Percentiles rank a stretch among this genome's conserved stretches.
These are phyloP conservation scores for Geum urbanum DNA, from an alignment of 306 rosid genomes.

Conservation along the genomic window DNA sequence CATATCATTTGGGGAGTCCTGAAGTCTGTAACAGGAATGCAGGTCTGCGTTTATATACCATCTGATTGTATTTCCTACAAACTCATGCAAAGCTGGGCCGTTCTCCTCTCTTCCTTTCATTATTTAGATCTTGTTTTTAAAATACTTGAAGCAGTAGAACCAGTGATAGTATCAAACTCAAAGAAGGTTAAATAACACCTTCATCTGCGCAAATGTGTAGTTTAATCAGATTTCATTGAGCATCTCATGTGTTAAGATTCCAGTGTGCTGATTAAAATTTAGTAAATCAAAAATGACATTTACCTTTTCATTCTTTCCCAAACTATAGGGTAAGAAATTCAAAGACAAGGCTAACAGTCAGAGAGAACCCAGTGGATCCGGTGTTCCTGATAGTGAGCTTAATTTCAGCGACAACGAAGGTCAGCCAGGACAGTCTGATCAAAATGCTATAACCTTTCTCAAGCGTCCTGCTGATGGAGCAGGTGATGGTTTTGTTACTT, in stretches of 20 bases:
- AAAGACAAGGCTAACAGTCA: slow-evolving; percentile 80
- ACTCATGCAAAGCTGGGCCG: not conserved
- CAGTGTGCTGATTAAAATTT: not conserved
- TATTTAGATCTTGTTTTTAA: not conserved
- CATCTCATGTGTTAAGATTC: not conserved
- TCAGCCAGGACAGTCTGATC: slow-evolving; percentile 68
- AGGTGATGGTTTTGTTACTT: slow-evolving; percentile 98
- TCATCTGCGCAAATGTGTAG: not conserved
- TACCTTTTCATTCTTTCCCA: slow-evolving; percentile 6
- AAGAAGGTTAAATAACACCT: not conserved
- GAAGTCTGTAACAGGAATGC: slow-evolving; percentile 99
- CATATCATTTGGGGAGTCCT: slow-evolving; percentile 99
- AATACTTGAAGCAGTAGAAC: not conserved
- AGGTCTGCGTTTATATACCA: slow-evolving; percentile 44
- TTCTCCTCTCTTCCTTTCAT: not conserved
- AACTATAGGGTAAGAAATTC: slow-evolving; percentile 82
- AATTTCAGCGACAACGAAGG: slow-evolving; percentile 89
- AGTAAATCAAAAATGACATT: not conserved
- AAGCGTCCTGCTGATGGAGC: slow-evolving; percentile 96
- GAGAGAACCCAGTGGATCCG: slow-evolving; percentile 47
- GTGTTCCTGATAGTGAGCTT: slow-evolving; percentile 74
- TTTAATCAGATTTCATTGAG: not conserved
- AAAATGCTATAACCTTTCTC: slow-evolving; percentile 66
- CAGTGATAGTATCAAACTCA: not conserved
- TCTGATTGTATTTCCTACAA: not conserved